Evolutionary conservation across 1,284 basidiomycete genomes (phyloP).

Genomic region (Pulveroboletus sp.): DNA sequence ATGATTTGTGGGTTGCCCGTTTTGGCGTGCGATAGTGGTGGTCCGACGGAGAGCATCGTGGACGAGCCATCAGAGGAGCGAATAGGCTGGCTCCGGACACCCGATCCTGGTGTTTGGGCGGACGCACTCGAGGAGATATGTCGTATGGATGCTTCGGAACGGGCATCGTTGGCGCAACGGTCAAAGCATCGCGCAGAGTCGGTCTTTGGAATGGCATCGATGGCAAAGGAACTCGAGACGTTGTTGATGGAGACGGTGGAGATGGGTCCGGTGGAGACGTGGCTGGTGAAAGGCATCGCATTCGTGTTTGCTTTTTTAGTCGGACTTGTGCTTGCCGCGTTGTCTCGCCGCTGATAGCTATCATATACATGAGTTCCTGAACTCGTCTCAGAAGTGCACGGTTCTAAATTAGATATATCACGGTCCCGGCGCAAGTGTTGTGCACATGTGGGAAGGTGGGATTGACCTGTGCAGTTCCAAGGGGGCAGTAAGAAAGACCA

Average conservation of each 20-base stretch:
- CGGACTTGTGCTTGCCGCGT: conserved; percentile 28
- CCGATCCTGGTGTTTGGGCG: conserved; percentile 69
- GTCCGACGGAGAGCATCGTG: conserved; percentile 88
- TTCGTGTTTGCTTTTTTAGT: conserved; percentile 28
- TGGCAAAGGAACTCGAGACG: conserved; percentile 66
- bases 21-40: conserved; percentile 86
- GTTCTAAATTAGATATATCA: too few species aligned
- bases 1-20: conserved; percentile 93
- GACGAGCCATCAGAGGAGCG: conserved; percentile 44
- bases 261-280: conserved; percentile 45
- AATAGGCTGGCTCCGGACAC: conserved; percentile 70
- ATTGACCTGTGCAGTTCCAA: too few species aligned
- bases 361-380: too few species aligned
- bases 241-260: conserved; percentile 53
- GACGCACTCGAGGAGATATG: conserved; percentile 65
- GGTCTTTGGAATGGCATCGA: conserved; percentile 61
- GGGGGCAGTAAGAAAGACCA: too few species aligned
- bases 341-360: conserved; percentile 14
- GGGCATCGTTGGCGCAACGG: conserved; percentile 50
- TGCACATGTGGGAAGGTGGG: too few species aligned
- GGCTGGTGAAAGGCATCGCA: conserved; percentile 23
- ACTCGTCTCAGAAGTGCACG: too few species aligned
- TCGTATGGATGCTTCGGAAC: conserved; percentile 46
- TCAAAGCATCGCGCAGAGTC: conserved; percentile 61
- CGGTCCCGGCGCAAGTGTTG: too few species aligned